Evolutionary conservation across 2,329 filamentous ascomycete species (phyloP).

Genomic region (Ceratocystis alfenasii): DNA sequence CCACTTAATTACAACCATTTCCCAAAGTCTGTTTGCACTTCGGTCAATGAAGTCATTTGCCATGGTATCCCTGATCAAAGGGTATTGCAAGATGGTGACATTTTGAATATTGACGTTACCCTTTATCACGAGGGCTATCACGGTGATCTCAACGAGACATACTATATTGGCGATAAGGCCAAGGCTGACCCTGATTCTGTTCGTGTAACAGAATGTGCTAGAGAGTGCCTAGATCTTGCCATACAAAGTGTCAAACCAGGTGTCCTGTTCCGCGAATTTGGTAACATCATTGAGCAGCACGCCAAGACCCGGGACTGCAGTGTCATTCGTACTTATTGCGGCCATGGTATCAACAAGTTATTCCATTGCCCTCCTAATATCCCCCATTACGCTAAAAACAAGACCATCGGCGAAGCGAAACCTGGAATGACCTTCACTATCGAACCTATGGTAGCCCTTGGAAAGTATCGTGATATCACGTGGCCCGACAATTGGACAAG

Average conservation of each 20-base stretch:
- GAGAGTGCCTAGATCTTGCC: constrained; percentile 80
- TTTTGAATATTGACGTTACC: constrained; percentile 92
- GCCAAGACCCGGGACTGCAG: constrained; percentile 77
- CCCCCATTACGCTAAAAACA: constrained; percentile 97
- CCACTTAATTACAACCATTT: constrained; percentile 93
- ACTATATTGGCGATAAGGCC: constrained; percentile 88
- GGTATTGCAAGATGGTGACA: constrained; percentile 78
- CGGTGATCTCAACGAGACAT: constrained; percentile 94
- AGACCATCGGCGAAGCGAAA: constrained; percentile 87
- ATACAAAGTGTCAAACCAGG: constrained; percentile 91
- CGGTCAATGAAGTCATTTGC: constrained; percentile 93
- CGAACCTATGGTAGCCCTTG: constrained; percentile 93
- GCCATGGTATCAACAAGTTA: constrained; percentile 83
- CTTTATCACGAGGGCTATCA: constrained; percentile 93
- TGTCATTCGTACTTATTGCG: constrained; percentile 91
- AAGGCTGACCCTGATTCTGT: constrained; percentile 74
- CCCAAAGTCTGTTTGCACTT: constrained; percentile 96
- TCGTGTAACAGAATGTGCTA: constrained; percentile 77
- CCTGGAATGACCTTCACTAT: constrained; percentile 98
- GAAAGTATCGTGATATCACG: constrained; percentile 81
- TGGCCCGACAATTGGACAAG: constrained; percentile 99
- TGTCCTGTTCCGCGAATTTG: constrained; percentile 82
- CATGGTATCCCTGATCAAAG: constrained; percentile 95
- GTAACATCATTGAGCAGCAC: constrained; percentile 89
- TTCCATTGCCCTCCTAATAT: constrained; percentile 93